Conservation (phyloP, 2,329 filamentous ascomycete genomes). For the Ophiostoma novo-ulmi region DNA sequence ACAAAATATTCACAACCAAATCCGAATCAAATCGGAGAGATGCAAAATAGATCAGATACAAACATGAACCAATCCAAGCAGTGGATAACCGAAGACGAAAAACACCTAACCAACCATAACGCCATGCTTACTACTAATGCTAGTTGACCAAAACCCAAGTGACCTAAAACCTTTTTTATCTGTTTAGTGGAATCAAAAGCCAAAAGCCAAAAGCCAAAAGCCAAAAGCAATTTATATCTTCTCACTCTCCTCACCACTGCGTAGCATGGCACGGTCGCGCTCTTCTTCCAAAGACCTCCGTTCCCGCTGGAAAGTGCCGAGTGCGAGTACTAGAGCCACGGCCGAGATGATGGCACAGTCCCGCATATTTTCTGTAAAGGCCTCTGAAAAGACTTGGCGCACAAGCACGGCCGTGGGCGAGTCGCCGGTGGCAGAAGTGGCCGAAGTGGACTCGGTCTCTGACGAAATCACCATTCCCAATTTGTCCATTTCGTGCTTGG, state of each 20-base stretch:
- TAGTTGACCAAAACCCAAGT: not conserved
- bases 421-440: slow-evolving; percentile 24
- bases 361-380: slow-evolving; percentile 33
- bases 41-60: not conserved
- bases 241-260: not conserved
- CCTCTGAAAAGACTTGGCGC: slow-evolving; percentile 39
- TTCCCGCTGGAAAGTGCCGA: slow-evolving; percentile 38
- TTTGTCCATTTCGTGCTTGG: slow-evolving; percentile 32
- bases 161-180: too few species aligned
- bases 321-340: slow-evolving; percentile 38
- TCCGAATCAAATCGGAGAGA: not conserved
- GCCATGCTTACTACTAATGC: not conserved
- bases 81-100: not conserved
- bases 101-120: not conserved
- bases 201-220: not conserved
- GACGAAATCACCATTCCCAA: slow-evolving; percentile 32
- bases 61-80: not conserved
- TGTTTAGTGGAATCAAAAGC: not conserved
- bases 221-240: not conserved
- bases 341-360: slow-evolving; percentile 42
- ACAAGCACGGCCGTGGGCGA: slow-evolving; percentile 33
- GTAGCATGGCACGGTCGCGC: not conserved
- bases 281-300: not conserved
- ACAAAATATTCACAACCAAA: not conserved
- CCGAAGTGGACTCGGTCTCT: slow-evolving; percentile 31